Conservation (phyloP, 2,329 filamentous ascomycete species). For the Xylaria sp. region DNA sequence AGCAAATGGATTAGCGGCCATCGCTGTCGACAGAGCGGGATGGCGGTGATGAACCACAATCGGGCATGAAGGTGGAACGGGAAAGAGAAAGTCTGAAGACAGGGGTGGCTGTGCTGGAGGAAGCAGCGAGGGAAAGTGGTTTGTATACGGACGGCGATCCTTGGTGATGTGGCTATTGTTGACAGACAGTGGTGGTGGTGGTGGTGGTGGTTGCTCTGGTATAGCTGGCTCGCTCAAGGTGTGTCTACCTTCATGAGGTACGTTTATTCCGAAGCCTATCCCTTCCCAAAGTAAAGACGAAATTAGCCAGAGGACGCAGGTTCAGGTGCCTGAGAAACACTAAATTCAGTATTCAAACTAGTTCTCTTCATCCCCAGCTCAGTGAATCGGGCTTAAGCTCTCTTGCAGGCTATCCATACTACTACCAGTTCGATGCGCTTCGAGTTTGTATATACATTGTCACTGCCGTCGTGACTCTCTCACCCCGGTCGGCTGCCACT, state of each 20-base stretch:
- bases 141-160: not conserved
- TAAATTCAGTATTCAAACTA: not conserved
- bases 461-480: not conserved
- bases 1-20: conserved; percentile 16
- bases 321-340: not conserved
- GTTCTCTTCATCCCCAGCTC: not conserved
- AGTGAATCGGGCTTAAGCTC: no score
- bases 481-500: not conserved
- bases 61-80: not conserved
- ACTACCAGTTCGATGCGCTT: not conserved
- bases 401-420: not conserved
- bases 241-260: not conserved
- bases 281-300: not conserved
- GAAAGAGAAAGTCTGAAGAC: conserved; percentile 10
- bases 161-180: not conserved
- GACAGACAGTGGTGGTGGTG: not conserved
- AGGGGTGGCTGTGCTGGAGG: not conserved
- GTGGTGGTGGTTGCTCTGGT: not conserved
- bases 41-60: not conserved
- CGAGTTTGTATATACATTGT: not conserved
- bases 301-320: not conserved
- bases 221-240: not conserved
- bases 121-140: not conserved
- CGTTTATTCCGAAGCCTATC: conserved; percentile 10
- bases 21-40: not conserved